Conservation (phyloP, 352 stramenopile genomes). For the Pythium coloratum region DNA sequence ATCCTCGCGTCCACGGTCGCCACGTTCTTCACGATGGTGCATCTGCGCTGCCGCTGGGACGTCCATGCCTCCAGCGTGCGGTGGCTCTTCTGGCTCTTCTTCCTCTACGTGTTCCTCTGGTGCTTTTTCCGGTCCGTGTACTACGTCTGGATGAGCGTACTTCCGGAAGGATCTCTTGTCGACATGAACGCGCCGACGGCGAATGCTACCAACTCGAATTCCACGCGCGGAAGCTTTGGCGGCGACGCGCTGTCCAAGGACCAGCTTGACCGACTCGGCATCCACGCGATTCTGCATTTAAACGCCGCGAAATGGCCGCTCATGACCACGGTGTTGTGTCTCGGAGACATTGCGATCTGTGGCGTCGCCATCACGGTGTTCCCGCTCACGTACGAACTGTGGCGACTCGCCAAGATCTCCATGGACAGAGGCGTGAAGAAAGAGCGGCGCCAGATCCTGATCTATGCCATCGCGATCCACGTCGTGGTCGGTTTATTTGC, state of each 20-base stretch:
- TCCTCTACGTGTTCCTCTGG: constrained; percentile 50
- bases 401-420: constrained; percentile 51
- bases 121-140: constrained; percentile 41
- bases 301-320: constrained; percentile 27
- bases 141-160: constrained; percentile 35
- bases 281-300: constrained; percentile 37
- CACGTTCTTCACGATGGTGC: constrained; percentile 24
- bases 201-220: constrained; percentile 8
- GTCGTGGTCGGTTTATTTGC: constrained; percentile 33
- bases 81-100: constrained; percentile 68
- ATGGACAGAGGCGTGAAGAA: constrained; percentile 58
- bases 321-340: constrained; percentile 37
- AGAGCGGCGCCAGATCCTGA: constrained; percentile 42
- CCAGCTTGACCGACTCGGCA: constrained; percentile 51
- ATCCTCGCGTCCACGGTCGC: constrained; percentile 17
- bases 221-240: background rate
- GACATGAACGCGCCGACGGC: constrained; percentile 18
- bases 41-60: constrained; percentile 25
- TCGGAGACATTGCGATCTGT: constrained; percentile 57
- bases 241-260: background rate
- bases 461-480: constrained; percentile 39
- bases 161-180: constrained; percentile 5
- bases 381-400: constrained; percentile 62
- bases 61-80: constrained; percentile 41
- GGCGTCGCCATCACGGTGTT: constrained; percentile 53